phyloP scores from a whole-genome alignment of 1,139 yeast species.

The Blastobotrys capitulatus region DNA sequence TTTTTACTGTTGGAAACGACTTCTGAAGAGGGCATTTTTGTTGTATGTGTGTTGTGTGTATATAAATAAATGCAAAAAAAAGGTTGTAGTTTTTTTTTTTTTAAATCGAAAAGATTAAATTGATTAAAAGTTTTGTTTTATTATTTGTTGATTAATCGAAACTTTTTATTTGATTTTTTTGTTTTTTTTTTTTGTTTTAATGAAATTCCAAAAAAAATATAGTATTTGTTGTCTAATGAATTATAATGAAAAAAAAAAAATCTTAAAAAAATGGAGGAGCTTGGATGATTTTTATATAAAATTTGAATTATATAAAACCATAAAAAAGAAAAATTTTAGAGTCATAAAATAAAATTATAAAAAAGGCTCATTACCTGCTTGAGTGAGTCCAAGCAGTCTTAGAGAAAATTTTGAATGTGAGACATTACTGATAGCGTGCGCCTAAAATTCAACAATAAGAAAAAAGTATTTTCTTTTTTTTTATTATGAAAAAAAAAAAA shows the following conservation, averaged over 20 bases:
- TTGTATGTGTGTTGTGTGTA: slow-evolving; percentile 4
- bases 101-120: background rate
- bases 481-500: too few relatives aligned
- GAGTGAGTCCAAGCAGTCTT: background rate
- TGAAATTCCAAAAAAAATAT: too few relatives aligned
- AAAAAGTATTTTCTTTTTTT: too few relatives aligned
- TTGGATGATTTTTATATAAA: too few relatives aligned
- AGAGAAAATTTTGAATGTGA: background rate
- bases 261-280: too few relatives aligned
- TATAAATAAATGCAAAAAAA: slow-evolving; percentile 1
- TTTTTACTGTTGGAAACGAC: slow-evolving; percentile 30
- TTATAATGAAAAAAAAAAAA: too few relatives aligned
- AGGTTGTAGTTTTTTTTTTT: background rate
- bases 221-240: too few relatives aligned
- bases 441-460: background rate
- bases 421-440: background rate
- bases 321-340: too few relatives aligned
- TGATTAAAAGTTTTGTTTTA: background rate
- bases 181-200: background rate
- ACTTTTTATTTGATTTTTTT: background rate
- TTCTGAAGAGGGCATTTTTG: slow-evolving; percentile 21
- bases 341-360: too few relatives aligned
- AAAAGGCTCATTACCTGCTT: too few relatives aligned
- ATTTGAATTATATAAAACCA: too few relatives aligned
- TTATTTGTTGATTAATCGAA: background rate